phyloP scores from a whole-genome alignment of 1,139 yeast species.

The Arxiozyma bovina region DNA sequence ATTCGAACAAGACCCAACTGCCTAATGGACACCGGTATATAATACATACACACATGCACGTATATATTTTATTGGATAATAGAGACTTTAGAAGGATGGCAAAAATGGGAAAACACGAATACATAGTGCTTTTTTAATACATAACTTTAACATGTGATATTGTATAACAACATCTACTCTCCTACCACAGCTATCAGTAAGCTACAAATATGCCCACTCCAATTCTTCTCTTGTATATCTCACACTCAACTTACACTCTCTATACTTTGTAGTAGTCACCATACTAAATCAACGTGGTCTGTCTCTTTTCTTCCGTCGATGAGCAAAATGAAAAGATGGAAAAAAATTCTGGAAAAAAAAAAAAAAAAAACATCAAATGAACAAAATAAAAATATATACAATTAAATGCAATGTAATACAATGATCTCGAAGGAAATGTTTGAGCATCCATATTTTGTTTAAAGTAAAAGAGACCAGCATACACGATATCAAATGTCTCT shows the following conservation, averaged over 20 bases:
- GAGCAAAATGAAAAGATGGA: not conserved
- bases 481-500: too few species aligned
- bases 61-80: too few species aligned
- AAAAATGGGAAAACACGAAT: not conserved
- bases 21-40: not conserved
- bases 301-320: not conserved
- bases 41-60: too few species aligned
- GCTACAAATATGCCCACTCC: not conserved
- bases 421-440: too few species aligned
- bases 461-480: too few species aligned
- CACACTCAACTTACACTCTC: not conserved
- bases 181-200: too few species aligned
- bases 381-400: too few species aligned
- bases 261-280: too few species aligned
- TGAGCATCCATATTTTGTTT: not conserved
- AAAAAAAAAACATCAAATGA: not conserved
- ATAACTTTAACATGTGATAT: not conserved
- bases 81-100: not conserved
- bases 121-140: not conserved
- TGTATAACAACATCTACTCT: too few species aligned
- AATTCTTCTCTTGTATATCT: not conserved
- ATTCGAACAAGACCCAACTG: constrained; percentile 45
- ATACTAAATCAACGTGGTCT: too few species aligned
- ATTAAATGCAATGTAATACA: too few species aligned
- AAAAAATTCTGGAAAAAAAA: not conserved